Conservation (phyloP, 306 rosid genomes). For the Glycine latifolia region DNA sequence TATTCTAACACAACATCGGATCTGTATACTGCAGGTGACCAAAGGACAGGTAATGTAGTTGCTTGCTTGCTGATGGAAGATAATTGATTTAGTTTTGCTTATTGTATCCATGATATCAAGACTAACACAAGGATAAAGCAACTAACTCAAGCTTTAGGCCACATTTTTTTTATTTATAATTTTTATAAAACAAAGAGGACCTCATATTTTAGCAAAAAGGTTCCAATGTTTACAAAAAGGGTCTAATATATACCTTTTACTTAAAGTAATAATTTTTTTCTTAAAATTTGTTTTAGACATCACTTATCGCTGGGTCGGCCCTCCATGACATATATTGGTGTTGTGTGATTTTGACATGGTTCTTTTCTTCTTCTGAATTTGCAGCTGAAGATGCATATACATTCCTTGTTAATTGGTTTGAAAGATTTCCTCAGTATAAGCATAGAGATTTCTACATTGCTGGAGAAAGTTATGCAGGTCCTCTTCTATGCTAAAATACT, state of each 20-base stretch:
- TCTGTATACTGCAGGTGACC: slow-evolving; percentile 84
- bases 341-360: slow-evolving; percentile 1
- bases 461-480: slow-evolving; percentile 99
- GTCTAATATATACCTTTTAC: no score
- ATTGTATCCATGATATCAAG: neutral
- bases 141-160: no score
- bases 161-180: no score
- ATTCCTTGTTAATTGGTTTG: slow-evolving; percentile 89
- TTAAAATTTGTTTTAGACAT: no score
- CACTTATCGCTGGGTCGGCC: no score
- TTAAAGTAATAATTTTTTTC: no score
- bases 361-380: slow-evolving; percentile 45
- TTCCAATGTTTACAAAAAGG: no score
- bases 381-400: slow-evolving; percentile 88
- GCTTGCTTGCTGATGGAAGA: slow-evolving; percentile 1
- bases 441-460: slow-evolving; percentile 89
- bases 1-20: slow-evolving; percentile 79
- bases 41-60: slow-evolving; percentile 72
- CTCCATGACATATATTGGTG: neutral
- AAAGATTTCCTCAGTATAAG: slow-evolving; percentile 94
- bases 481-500: neutral
- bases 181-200: no score
- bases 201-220: no score
- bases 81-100: slow-evolving; percentile 14
- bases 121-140: no score